A percentile compares a stretch with the other conserved stretches of the same genome.
Evolutionary conservation across 2,329 filamentous ascomycete species (phyloP).

Genomic region (Camptophora hylomeconis): DNA sequence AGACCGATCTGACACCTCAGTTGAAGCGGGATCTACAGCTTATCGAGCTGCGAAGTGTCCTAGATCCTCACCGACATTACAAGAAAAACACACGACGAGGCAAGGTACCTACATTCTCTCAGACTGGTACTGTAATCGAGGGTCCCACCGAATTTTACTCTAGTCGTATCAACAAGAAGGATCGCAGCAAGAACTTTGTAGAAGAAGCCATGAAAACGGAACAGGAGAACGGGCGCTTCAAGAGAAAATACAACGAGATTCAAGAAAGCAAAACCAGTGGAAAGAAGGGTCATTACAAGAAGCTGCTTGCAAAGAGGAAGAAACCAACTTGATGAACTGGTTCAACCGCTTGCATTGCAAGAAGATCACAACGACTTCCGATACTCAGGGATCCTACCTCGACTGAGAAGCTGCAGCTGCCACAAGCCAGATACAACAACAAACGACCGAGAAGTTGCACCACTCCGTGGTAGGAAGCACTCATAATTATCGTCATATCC

Average conservation of each 20-base stretch:
- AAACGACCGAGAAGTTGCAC: too few relatives aligned
- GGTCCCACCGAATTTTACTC: slow-evolving; percentile 81
- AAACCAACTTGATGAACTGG: too few relatives aligned
- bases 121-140: slow-evolving; percentile 77
- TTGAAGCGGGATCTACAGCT: slow-evolving; percentile 83
- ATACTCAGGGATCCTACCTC: too few relatives aligned
- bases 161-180: slow-evolving; percentile 68
- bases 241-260: slow-evolving; percentile 75
- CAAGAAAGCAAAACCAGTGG: slow-evolving; percentile 73
- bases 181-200: slow-evolving; percentile 74
- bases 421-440: too few relatives aligned
- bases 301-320: slow-evolving; percentile 48
- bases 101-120: slow-evolving; percentile 66
- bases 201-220: slow-evolving; percentile 68
- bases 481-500: too few relatives aligned
- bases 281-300: slow-evolving; percentile 81
- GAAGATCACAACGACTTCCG: too few relatives aligned
- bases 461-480: too few relatives aligned
- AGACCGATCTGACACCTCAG: slow-evolving; percentile 70
- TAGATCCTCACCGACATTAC: slow-evolving; percentile 83
- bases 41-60: slow-evolving; percentile 72
- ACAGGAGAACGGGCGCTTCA: slow-evolving; percentile 57
- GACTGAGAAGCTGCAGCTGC: too few relatives aligned
- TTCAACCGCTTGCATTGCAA: too few relatives aligned
- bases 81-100: slow-evolving; percentile 64